Conservation (phyloP, 1,139 yeast genomes). For the Scheffersomyces insectosa region DNA sequence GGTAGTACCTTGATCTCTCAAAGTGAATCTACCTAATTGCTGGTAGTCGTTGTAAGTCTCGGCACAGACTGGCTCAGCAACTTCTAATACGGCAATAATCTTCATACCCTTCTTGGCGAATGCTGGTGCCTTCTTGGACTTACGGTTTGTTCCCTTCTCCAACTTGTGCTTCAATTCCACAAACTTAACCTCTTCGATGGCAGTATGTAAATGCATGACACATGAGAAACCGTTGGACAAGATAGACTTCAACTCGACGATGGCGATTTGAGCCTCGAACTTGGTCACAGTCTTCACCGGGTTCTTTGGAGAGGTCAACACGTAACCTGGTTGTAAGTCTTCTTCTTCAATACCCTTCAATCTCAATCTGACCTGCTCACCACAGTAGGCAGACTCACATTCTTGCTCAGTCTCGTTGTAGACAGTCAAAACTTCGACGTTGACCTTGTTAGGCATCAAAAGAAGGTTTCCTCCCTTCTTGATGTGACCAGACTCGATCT, state of each 20-base stretch:
- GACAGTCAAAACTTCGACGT: constrained; percentile 82
- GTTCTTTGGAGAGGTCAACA: constrained; percentile 76
- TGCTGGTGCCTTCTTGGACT: constrained; percentile 95
- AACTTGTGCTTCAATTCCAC: constrained; percentile 84
- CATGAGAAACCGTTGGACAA: constrained; percentile 94
- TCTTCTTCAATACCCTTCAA: constrained; percentile 97
- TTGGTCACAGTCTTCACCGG: constrained; percentile 91
- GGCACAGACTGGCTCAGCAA: constrained; percentile 84
- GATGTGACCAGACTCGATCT: constrained; percentile 92
- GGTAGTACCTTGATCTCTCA: constrained; percentile 97
- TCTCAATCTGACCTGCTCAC: constrained; percentile 95
- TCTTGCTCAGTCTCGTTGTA: constrained; percentile 96
- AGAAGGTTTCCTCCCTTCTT: constrained; percentile 75
- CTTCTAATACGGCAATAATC: constrained; percentile 88
- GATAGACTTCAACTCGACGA: constrained; percentile 92
- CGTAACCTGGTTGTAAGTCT: constrained; percentile 89
- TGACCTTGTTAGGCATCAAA: constrained; percentile 87
- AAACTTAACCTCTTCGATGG: constrained; percentile 91
- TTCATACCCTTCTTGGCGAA: constrained; percentile 99
- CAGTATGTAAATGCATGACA: constrained; percentile 98
- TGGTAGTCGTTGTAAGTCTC: constrained; percentile 92
- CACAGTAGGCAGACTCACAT: constrained; percentile 86
- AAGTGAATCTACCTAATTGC: constrained; percentile 95
- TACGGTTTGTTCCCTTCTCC: constrained; percentile 95
- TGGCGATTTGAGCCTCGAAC: constrained; percentile 95